These are phyloP conservation scores for Podospora anserina DNA, from an alignment of 495 filamentous ascomycete genomes.

Conservation along the genomic window DNA sequence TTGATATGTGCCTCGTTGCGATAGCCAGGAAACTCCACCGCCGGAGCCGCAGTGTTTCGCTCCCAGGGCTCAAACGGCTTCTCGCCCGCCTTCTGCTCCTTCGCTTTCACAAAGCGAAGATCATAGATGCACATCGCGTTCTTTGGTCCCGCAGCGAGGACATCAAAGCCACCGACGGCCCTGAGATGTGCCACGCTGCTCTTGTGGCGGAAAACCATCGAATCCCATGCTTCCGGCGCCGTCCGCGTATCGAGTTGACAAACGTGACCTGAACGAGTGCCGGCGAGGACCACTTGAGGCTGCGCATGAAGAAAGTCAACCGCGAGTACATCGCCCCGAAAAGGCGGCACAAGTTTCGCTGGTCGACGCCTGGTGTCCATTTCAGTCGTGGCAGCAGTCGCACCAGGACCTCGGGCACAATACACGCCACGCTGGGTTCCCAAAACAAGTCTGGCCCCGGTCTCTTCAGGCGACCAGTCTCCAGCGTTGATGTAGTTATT, in stretches of 20 bases:
- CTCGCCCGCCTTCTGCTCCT: neutral
- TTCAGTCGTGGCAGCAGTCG: neutral
- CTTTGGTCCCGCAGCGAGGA: conserved; percentile 39
- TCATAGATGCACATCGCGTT: conserved; percentile 41
- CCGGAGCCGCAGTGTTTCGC: conserved; percentile 20
- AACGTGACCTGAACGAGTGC: conserved; percentile 36
- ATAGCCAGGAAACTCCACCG: conserved; percentile 38
- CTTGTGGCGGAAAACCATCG: conserved; percentile 24
- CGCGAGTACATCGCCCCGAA: conserved; percentile 22
- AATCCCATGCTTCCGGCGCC: conserved; percentile 17
- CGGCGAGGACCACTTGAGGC: conserved; percentile 35
- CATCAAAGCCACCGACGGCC: conserved; percentile 30
- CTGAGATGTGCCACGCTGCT: conserved; percentile 35
- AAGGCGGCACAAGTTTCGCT: neutral
- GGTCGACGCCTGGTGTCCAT: neutral
- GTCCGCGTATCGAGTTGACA: conserved; percentile 34
- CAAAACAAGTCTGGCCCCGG: neutral
- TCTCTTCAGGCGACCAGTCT: neutral
- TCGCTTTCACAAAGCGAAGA: conserved; percentile 27
- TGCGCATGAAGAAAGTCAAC: conserved; percentile 34
- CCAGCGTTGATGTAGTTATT: neutral
- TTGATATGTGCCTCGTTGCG: conserved; percentile 34
- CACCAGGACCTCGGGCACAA: neutral
- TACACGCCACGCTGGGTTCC: neutral
- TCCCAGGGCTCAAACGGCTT: neutral